A percentile compares a stretch with the other conserved stretches of the same genome.
Conservation (phyloP, 306 rosid species). For the Hylodesmum podocarpum region DNA sequence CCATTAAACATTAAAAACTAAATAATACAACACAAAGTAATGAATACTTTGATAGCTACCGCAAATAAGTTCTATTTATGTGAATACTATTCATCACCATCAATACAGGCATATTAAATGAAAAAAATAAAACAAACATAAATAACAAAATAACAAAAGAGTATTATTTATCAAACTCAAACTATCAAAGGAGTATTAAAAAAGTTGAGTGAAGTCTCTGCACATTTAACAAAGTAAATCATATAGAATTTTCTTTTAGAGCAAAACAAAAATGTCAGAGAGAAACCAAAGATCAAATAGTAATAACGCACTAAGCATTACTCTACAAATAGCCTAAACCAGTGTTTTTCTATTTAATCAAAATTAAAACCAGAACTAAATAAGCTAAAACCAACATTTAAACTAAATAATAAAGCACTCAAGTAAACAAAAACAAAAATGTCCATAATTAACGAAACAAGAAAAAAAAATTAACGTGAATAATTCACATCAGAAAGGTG, state of each 20-base stretch:
- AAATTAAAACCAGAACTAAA: neutral
- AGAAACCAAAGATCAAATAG: neutral
- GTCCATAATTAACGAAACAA: neutral
- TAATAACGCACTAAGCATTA: neutral
- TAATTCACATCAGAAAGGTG: conserved; percentile 45
- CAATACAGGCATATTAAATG: too few relatives aligned
- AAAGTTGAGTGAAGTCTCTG: neutral
- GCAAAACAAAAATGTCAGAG: neutral
- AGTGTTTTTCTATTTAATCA: neutral
- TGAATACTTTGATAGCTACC: too few relatives aligned
- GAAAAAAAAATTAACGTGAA: too few relatives aligned
- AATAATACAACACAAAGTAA: too few relatives aligned
- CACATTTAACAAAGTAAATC: neutral
- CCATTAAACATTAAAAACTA: too few relatives aligned
- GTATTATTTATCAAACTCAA: neutral
- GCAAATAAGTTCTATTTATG: too few relatives aligned
- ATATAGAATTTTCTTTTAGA: neutral
- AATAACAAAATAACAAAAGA: neutral
- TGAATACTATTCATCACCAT: too few relatives aligned
- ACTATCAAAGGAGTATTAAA: too few relatives aligned
- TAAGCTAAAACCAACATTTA: conserved; percentile 2
- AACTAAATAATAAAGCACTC: neutral
- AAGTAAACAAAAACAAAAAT: neutral
- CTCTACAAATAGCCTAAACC: neutral
- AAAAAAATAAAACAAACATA: neutral